Percentiles rank a stretch among this genome's conserved stretches.
phyloP scores from a whole-genome alignment of 257 asterid species.

The Lycium barbarum region DNA sequence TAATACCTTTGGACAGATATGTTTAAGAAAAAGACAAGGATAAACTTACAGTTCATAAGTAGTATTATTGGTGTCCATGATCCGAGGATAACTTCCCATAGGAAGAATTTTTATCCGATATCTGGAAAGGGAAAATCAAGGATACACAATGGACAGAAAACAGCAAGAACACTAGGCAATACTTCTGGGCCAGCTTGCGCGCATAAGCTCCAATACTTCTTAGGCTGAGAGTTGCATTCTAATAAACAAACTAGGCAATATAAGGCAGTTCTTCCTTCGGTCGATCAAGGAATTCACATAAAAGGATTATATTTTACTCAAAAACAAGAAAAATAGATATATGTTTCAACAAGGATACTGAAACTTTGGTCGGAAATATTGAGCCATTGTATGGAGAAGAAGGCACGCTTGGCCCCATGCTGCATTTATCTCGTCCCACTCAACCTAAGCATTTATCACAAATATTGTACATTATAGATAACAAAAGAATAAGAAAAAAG shows the following conservation, averaged over 20 bases:
- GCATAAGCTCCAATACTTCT: not conserved
- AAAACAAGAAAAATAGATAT: conserved; percentile 4
- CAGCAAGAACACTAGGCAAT: not conserved
- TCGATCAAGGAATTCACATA: not conserved
- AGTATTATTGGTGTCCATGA: conserved; percentile 84
- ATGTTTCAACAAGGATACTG: conserved; percentile 62
- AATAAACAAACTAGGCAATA: conserved; percentile 9
- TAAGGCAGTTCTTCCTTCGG: not conserved
- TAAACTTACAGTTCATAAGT: conserved; percentile 89
- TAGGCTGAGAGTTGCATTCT: not conserved
- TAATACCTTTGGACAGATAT: not conserved
- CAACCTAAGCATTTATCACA: conserved; percentile 62
- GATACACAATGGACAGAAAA: conserved; percentile 28
- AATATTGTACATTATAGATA: not conserved
- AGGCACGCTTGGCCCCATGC: conserved; percentile 99
- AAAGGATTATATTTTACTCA: not conserved
- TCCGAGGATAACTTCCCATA: conserved; percentile 99
- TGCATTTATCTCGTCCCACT: conserved; percentile 99
- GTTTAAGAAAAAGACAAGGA: not conserved
- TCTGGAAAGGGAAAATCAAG: conserved; percentile 45
- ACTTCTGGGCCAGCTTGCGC: not conserved
- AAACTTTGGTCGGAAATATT: conserved; percentile 91
- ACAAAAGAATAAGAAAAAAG: not conserved
- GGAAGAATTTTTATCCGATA: conserved; percentile 93
- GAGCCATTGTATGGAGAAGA: conserved; percentile 98